These are phyloP conservation scores for Prinsepia uniflora DNA, from an alignment of 306 rosid species.

Conservation along the genomic window DNA sequence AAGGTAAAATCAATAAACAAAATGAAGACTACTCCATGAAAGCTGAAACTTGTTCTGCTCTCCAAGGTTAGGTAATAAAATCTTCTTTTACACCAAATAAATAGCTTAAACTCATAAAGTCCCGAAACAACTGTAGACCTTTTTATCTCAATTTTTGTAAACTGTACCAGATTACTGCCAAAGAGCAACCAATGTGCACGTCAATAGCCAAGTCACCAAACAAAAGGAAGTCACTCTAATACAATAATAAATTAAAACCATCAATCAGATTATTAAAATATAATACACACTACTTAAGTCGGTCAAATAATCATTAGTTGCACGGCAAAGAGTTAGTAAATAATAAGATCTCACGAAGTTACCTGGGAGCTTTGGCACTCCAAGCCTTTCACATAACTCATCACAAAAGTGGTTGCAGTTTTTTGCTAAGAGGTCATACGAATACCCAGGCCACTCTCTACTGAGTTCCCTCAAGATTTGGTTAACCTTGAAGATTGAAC, in stretches of 20 bases:
- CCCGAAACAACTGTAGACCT: neutral
- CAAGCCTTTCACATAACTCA: slow-evolving; percentile 84
- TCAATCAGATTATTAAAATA: neutral
- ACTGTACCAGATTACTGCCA: neutral
- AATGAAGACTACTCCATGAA: too few species aligned
- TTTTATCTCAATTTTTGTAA: neutral
- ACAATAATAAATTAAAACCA: neutral
- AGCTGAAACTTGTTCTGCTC: too few species aligned
- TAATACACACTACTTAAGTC: neutral
- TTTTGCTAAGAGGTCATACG: slow-evolving; percentile 81
- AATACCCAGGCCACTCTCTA: slow-evolving; percentile 93
- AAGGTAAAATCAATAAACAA: neutral
- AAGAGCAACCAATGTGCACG: neutral
- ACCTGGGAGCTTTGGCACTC: slow-evolving; percentile 95
- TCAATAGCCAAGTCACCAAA: neutral
- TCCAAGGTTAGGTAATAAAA: neutral
- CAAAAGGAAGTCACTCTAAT: slow-evolving; percentile 1
- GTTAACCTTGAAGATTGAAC: slow-evolving; percentile 66
- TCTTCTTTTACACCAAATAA: neutral
- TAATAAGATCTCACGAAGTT: slow-evolving; percentile 13
- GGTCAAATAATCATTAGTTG: neutral
- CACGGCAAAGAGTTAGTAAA: neutral
- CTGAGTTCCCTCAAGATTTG: slow-evolving; percentile 95
- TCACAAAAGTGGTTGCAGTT: slow-evolving; percentile 99
- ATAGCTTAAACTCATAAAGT: neutral